Percentiles rank a stretch among this genome's conserved stretches.
Conservation (phyloP, 208 protist species). For the Phytomonas francai region DNA sequence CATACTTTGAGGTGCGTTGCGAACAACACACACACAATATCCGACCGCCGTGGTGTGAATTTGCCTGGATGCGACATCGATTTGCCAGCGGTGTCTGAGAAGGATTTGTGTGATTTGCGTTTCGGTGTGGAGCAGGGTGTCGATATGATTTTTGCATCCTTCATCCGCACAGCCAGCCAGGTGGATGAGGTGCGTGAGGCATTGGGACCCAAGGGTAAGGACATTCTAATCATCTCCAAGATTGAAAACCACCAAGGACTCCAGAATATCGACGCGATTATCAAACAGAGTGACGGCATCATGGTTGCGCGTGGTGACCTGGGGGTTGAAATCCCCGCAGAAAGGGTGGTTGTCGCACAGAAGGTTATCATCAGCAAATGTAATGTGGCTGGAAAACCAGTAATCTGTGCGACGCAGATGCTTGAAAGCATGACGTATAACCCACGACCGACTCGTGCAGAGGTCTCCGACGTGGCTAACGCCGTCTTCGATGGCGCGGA, state of each 20-base stretch:
- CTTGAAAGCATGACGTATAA: constrained; percentile 97
- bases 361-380: constrained; percentile 99
- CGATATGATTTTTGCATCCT: constrained; percentile 98
- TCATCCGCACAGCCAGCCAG: constrained; percentile 94
- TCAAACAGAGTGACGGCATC: constrained; percentile 94
- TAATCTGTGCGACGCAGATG: constrained; percentile 99
- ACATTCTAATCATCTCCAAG: constrained; percentile 97
- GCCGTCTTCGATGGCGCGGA: constrained; percentile 98
- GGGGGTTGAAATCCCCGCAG: constrained; percentile 97
- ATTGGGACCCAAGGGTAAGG: constrained; percentile 85
- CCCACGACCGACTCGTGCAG: constrained; percentile 97
- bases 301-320: constrained; percentile 99
- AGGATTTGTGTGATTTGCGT: constrained; percentile 89
- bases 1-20: constrained; percentile 74
- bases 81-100: constrained; percentile 86
- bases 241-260: constrained; percentile 99
- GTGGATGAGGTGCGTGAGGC: constrained; percentile 89
- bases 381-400: constrained; percentile 96
- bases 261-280: constrained; percentile 98
- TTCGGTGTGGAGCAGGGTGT: constrained; percentile 95
- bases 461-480: constrained; percentile 97
- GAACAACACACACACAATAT: constrained; percentile 70
- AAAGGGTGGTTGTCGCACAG: constrained; percentile 97
- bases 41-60: constrained; percentile 84
- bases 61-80: constrained; percentile 84